Evolutionary conservation across 208 protist genomes (phyloP), one percentile per base, ranked within the genome.

Genomic region (Crithidia acanthocephali): DNA sequence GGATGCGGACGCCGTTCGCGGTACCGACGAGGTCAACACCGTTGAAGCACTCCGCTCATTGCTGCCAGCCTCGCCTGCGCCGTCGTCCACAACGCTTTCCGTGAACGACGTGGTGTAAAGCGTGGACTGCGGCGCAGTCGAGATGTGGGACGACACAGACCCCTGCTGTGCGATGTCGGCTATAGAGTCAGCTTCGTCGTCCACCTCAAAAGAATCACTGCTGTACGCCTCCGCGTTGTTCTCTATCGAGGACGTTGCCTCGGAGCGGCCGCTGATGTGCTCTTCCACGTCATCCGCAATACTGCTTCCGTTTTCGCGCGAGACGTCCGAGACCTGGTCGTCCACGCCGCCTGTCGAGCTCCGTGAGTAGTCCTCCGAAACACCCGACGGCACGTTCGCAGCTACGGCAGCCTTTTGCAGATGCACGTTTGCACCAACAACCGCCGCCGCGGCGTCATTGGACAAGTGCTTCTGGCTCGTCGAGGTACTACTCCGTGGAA

Each of bases 131-230:
- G 23, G 25, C 15, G 28, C 6, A 30, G 30, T 66, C 2, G 60
- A 56, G 27, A 66, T 18, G 11, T 56, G 20, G 1, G 62, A 68
- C 22, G 48, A 23, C 62, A 48, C 47, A 0, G 62, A 16, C 23
- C 7, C 6, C 11, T 13, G 1, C 11, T 6, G 33, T 18, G 44
- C 22, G 20, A 20, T 40, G 27, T 10, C 13, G 13, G 0, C 35
- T 20, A 35, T 16, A 15, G 8, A 35, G 5, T 23, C 62, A 18
- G 2, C 32, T 32, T 66, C 48, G 35, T 68, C 62, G 5, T 56
- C 48, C 15, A 58, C 48, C 33, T 55, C 59, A 15, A 71, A 77
- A 9, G 66, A 61, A 40, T 64, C 53, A 22, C 32, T 48, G 59
- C 20, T 50, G 64, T 79, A 68, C 8, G 37, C 28, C 16, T 48